Evolutionary conservation across 2,329 filamentous ascomycete genomes (phyloP).

Genomic region (Aureobasidium lini): DNA sequence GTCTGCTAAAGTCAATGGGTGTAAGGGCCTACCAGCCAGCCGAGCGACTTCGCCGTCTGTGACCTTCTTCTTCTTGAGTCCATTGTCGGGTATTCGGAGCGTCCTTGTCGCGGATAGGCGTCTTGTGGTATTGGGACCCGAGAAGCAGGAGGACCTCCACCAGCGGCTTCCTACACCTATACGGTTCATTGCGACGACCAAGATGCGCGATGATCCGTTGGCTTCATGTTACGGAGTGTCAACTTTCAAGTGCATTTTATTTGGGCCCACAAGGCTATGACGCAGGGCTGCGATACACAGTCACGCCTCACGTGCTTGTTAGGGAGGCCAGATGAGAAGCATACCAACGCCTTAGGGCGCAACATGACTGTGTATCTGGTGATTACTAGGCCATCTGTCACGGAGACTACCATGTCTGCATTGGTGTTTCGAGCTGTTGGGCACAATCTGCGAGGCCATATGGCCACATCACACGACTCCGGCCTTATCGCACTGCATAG

Average conservation of each 20-base stretch:
- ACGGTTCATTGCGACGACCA: background rate
- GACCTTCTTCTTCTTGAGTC: conserved; percentile 35
- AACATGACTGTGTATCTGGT: background rate
- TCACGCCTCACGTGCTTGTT: background rate
- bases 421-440: background rate
- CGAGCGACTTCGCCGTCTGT: conserved; percentile 69
- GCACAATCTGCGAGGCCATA: background rate
- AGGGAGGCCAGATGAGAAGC: background rate
- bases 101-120: background rate
- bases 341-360: background rate
- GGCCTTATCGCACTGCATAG: background rate
- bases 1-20: conserved; percentile 77
- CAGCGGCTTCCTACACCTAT: background rate
- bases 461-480: conserved; percentile 5
- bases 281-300: background rate
- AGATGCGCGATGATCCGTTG: background rate
- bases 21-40: conserved; percentile 69
- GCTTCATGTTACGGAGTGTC: background rate
- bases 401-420: background rate
- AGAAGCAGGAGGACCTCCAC: background rate
- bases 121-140: background rate
- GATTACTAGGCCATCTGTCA: background rate
- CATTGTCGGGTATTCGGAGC: background rate
- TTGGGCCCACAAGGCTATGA: background rate
- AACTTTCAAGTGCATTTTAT: background rate